A percentile compares a stretch with the other conserved stretches of the same genome.
Evolutionary conservation across 345 rosid species (phyloP).

Genomic region (Populus deltoides): DNA sequence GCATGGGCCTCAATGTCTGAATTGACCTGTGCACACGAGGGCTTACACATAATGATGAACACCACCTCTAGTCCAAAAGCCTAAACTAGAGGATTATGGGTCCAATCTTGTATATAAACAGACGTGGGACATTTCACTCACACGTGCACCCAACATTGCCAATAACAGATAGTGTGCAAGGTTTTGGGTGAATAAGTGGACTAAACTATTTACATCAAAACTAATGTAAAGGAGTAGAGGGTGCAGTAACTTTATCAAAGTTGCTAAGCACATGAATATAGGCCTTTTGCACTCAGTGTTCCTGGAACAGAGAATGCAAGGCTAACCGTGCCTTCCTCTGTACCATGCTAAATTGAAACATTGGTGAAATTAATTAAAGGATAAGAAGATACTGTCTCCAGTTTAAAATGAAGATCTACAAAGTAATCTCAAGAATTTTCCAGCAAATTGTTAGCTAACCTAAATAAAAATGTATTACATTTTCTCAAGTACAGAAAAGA

Average conservation of each 20-base stretch:
- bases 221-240: background rate
- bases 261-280: background rate
- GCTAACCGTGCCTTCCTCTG: background rate
- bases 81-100: background rate
- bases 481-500: background rate
- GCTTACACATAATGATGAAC: background rate
- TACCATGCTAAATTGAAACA: background rate
- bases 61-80: background rate
- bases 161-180: background rate
- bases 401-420: background rate
- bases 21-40: background rate
- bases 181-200: background rate
- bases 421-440: background rate
- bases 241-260: background rate
- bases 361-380: background rate
- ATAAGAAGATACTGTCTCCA: background rate
- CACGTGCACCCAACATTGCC: background rate
- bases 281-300: background rate
- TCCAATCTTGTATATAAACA: background rate
- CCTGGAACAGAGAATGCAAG: background rate
- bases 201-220: background rate
- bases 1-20: background rate
- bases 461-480: background rate
- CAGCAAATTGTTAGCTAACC: background rate
- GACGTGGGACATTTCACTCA: background rate